Conservation (phyloP, 768 basidiomycete genomes). For the Rhodosporidiobolus odoratus region DNA sequence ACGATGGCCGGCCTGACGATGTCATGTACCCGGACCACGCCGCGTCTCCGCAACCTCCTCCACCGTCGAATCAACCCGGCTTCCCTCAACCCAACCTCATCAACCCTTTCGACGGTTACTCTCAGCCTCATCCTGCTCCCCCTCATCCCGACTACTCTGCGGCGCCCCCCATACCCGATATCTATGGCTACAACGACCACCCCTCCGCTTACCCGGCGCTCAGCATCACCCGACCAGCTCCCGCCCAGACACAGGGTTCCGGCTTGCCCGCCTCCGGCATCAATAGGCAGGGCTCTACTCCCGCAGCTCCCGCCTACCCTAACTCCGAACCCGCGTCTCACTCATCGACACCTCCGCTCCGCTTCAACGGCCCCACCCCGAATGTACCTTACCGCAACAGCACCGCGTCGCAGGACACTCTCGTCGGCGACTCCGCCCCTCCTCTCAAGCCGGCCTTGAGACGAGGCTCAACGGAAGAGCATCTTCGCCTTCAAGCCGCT, state of each 20-base stretch:
- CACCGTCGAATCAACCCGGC: too few species aligned
- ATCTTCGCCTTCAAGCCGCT: constrained; percentile 27
- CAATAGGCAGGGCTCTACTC: constrained; percentile 6
- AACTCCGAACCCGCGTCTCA: neutral
- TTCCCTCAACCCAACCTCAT: neutral
- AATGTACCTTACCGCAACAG: neutral
- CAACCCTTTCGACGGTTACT: neutral
- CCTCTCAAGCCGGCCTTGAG: constrained; percentile 37
- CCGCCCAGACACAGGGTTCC: constrained; percentile 11
- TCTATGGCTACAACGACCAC: constrained; percentile 9
- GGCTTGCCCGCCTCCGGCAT: constrained; percentile 11
- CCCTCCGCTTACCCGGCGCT: neutral
- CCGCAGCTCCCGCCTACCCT: neutral
- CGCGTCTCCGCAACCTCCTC: neutral
- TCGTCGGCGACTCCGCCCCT: constrained; percentile 9
- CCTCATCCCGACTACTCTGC: neutral
- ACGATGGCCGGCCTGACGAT: constrained; percentile 15
- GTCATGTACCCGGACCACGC: neutral
- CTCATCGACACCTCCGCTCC: constrained; percentile 11
- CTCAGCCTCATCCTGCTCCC: neutral
- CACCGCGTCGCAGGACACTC: constrained; percentile 14
- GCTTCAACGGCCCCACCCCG: neutral
- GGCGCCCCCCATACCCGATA: neutral
- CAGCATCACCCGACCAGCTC: neutral
- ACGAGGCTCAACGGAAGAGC: constrained; percentile 34